Percentiles rank a stretch among this genome's conserved stretches.
Evolutionary conservation across 345 rosid species (phyloP).

Genomic region (Capsella bursapastoris): DNA sequence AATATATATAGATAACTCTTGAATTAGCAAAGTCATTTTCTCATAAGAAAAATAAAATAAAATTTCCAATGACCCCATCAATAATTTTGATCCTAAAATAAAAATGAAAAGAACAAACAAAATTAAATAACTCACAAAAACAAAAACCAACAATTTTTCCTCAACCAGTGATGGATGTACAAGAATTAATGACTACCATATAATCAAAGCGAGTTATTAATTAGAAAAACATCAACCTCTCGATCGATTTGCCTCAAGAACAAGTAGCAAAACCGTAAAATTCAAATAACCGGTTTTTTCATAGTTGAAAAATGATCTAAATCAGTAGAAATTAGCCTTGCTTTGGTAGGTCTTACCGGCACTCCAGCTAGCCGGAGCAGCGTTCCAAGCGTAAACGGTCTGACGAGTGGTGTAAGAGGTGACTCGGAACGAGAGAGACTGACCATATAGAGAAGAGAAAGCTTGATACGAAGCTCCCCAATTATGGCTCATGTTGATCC

Average conservation of each 20-base stretch:
- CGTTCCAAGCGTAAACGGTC: slow-evolving; percentile 62
- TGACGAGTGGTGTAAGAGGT: slow-evolving; percentile 67
- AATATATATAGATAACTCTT: neutral
- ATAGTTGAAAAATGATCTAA: neutral
- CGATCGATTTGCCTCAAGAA: neutral
- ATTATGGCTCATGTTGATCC: slow-evolving; percentile 90
- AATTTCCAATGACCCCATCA: neutral
- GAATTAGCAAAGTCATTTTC: neutral
- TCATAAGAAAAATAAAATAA: neutral
- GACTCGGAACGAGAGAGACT: slow-evolving; percentile 72
- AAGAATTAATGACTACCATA: slow-evolving; percentile 14
- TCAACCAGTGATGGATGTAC: slow-evolving; percentile 19
- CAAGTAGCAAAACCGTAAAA: slow-evolving; percentile 12
- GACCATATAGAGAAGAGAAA: slow-evolving; percentile 71
- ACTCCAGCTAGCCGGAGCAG: slow-evolving; percentile 72
- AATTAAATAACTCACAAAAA: neutral
- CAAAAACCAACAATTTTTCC: neutral
- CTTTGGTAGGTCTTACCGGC: slow-evolving; percentile 60
- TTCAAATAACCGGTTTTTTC: neutral
- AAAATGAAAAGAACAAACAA: neutral
- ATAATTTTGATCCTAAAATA: neutral
- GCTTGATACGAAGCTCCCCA: slow-evolving; percentile 98
- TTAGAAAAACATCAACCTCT: neutral
- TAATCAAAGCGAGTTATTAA: slow-evolving; percentile 1
- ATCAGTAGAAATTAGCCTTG: slow-evolving; percentile 63